Evolutionary conservation across 2,329 filamentous ascomycete genomes (phyloP), one percentile per base, ranked within the genome.

Genomic region (Cryphonectria carpinicola): DNA sequence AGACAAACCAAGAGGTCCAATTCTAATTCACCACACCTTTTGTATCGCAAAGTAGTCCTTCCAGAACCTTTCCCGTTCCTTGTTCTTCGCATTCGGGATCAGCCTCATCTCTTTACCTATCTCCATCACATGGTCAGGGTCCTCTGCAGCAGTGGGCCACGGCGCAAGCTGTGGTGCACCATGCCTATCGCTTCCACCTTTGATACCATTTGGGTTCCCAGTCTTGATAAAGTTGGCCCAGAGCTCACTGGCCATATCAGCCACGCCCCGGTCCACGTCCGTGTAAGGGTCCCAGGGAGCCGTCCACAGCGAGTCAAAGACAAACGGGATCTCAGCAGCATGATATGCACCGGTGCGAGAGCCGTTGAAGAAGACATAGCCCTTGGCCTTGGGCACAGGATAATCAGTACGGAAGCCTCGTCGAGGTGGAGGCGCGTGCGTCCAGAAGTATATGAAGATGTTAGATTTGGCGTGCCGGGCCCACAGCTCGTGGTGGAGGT

Each of bases 381-480:
- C 61, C 25, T 63, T 63, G 3, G 61, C 61, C 37, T 63, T 63
- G 17, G 61, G 61, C 17, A 43, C 61, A 14, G 61, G 61, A 25
- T 43, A 43, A 41, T 43, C 61, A n/a, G n/a, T 43, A 22, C 37
- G 22, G 61, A 63, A 63, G 2, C 61, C 58, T 19, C 73, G 67
- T 62, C 76, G 73, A 14, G 63, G 60, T n/a, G 78, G 75, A 8
- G 79, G 78, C 8, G 77, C 71, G 58, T 76, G 77, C 14, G 74
- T 75, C 73, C 75, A 80, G 68, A 74, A 77, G 67, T 80, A 80
- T 0, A 74, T 75, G 66, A 75, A 79, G 46, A 79, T 73, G 25
- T 74, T 71, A 25, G 70, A 74, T 37, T 69, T 76, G 11, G 73
- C 75, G 46, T 76, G 77, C 7, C 74, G 72, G 2, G 74, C 71